Percentiles rank a stretch among this genome's conserved stretches.
These are phyloP conservation scores for Pseudogymnoascus sp. DNA, from an alignment of 2,329 filamentous ascomycete genomes.

Conservation along the genomic window DNA sequence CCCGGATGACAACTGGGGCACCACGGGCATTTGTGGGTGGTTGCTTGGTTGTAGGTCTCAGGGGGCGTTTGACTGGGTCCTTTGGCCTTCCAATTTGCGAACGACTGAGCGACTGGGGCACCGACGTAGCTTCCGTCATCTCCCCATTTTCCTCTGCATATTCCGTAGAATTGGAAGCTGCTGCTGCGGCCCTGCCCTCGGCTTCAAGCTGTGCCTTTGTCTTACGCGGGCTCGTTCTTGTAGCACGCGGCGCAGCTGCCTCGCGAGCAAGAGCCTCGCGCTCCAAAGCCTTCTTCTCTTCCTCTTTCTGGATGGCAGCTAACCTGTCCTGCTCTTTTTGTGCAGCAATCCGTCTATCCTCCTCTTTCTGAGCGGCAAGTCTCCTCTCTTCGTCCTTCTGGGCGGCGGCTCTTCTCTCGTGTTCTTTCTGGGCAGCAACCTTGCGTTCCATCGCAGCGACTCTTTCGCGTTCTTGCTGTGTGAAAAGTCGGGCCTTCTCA, in stretches of 20 bases:
- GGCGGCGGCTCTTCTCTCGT: conserved; percentile 17
- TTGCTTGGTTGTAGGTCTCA: conserved; percentile 55
- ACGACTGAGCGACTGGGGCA: conserved; percentile 54
- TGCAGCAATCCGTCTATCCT: neutral
- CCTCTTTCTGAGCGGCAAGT: conserved; percentile 12
- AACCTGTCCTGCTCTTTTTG: conserved; percentile 45
- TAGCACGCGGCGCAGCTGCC: conserved; percentile 36
- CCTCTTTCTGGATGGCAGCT: conserved; percentile 47
- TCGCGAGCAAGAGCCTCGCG: conserved; percentile 24
- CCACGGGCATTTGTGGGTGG: conserved; percentile 52
- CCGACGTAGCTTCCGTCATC: conserved; percentile 48
- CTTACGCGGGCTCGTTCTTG: conserved; percentile 47
- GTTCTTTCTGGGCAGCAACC: conserved; percentile 30
- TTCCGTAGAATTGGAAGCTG: conserved; percentile 27
- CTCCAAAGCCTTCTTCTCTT: conserved; percentile 33
- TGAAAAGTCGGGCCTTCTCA: conserved; percentile 56
- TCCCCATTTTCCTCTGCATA: conserved; percentile 40
- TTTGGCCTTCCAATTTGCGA: conserved; percentile 42
- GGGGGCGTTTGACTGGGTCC: conserved; percentile 48
- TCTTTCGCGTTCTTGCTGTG: conserved; percentile 47
- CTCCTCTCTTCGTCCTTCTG: conserved; percentile 47
- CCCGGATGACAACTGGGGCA: conserved; percentile 63
- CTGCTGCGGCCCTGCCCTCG: conserved; percentile 27
- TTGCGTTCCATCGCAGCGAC: conserved; percentile 48
- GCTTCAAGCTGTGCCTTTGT: conserved; percentile 31